A percentile compares a stretch with the other conserved stretches of the same genome.
phyloP scores from a whole-genome alignment of 2,329 filamentous ascomycete genomes.

The Ceratocystis lukuohia region DNA sequence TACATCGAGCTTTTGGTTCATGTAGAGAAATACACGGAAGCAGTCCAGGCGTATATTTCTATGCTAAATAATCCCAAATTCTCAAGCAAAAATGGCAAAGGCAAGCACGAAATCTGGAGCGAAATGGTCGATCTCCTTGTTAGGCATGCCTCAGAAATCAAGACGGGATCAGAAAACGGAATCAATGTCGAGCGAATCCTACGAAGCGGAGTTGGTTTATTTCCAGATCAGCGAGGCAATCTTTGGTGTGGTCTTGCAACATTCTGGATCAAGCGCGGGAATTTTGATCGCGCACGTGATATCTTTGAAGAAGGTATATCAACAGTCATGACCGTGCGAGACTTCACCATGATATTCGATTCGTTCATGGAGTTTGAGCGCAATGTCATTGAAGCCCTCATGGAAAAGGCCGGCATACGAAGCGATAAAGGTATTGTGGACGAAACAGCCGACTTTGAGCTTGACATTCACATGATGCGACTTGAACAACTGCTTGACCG shows the following conservation, averaged over 20 bases:
- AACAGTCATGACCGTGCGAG: conserved; percentile 95
- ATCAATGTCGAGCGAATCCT: conserved; percentile 89
- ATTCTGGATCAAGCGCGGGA: conserved; percentile 89
- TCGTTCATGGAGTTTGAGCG: conserved; percentile 96
- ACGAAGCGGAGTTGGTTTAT: conserved; percentile 77
- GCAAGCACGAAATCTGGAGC: conserved; percentile 91
- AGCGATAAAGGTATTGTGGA: conserved; percentile 67
- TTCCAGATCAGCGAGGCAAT: conserved; percentile 86
- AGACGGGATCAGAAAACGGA: conserved; percentile 65
- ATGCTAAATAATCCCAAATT: conserved; percentile 85
- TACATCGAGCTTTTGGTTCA: conserved; percentile 82
- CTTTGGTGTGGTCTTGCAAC: conserved; percentile 90
- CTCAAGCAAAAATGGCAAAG: conserved; percentile 83
- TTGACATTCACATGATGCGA: conserved; percentile 93
- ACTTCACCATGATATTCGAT: conserved; percentile 94
- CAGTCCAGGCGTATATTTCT: conserved; percentile 79
- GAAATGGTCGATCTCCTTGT: conserved; percentile 95
- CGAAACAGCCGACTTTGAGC: conserved; percentile 77
- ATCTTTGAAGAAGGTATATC: conserved; percentile 93
- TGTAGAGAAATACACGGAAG: conserved; percentile 75
- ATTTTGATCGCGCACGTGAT: conserved; percentile 84
- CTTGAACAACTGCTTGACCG: conserved; percentile 98
- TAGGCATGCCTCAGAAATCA: conserved; percentile 73
- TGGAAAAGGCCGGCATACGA: conserved; percentile 71
- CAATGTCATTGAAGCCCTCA: conserved; percentile 78